Conservation (phyloP, 768 basidiomycete species). For the Xerocomus brunneocitrinus region DNA sequence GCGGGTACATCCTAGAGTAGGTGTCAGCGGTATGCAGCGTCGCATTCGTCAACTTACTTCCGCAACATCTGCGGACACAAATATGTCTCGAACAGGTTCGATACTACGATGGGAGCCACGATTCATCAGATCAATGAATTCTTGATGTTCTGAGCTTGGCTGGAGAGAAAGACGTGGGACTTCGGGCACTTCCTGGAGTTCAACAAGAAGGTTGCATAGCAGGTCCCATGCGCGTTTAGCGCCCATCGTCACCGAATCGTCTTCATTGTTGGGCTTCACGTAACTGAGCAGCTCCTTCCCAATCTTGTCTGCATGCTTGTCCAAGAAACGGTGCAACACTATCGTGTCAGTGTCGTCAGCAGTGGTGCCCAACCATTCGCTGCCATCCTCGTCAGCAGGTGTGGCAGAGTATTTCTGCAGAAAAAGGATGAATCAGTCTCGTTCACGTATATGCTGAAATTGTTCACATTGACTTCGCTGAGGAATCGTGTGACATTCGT, state of each 20-base stretch:
- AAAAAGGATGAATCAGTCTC: neutral
- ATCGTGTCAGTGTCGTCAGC: constrained; percentile 82
- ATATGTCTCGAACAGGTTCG: constrained; percentile 60
- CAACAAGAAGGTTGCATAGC: constrained; percentile 74
- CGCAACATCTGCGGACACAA: constrained; percentile 50
- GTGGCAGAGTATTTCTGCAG: constrained; percentile 40
- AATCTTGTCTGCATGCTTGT: constrained; percentile 81
- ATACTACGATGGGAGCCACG: constrained; percentile 58
- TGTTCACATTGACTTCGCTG: constrained; percentile 64
- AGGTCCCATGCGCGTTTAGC: constrained; percentile 85
- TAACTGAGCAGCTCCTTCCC: constrained; percentile 81
- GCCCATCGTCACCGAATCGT: constrained; percentile 47
- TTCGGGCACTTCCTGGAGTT: constrained; percentile 66
- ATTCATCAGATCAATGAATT: constrained; percentile 63
- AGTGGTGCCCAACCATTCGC: constrained; percentile 72
- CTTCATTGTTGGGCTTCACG: constrained; percentile 54
- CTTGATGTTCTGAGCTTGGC: constrained; percentile 49
- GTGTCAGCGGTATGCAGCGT: neutral
- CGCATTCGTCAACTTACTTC: constrained; percentile 33
- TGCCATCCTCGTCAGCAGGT: constrained; percentile 53
- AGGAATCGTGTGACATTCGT: constrained; percentile 71
- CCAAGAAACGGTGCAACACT: constrained; percentile 79
- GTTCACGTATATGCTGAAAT: neutral
- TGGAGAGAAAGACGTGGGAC: constrained; percentile 55
- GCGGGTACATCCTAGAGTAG: constrained; percentile 36